Evolutionary conservation across 768 basidiomycete species (phyloP).

Genomic region (Trametes villosa): DNA sequence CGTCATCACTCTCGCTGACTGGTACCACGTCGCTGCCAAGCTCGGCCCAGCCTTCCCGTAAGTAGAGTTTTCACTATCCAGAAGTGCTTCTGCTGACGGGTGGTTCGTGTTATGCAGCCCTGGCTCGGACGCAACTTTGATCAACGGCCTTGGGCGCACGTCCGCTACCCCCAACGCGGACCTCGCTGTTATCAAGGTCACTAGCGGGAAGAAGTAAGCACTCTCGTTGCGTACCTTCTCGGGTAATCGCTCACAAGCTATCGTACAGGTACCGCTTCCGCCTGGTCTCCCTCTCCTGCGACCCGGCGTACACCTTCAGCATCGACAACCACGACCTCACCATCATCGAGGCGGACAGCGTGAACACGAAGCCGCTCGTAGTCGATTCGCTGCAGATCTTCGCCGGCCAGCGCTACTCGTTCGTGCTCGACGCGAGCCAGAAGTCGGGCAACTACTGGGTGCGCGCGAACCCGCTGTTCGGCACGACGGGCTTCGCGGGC

Average conservation of each 20-base stretch:
- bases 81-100: too few relatives aligned
- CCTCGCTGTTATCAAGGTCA: constrained; percentile 32
- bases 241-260: constrained; percentile 8
- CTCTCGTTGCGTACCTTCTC: neutral
- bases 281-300: constrained; percentile 48
- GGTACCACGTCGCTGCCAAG: constrained; percentile 24
- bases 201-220: constrained; percentile 23
- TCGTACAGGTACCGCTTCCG: constrained; percentile 40
- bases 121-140: constrained; percentile 41
- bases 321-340: constrained; percentile 51
- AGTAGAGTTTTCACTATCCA: neutral
- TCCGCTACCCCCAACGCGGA: constrained; percentile 37
- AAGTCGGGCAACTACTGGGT: constrained; percentile 45
- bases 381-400: constrained; percentile 48
- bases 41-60: constrained; percentile 9
- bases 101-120: constrained; percentile 17
- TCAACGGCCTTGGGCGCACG: constrained; percentile 54
- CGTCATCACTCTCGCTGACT: constrained; percentile 34
- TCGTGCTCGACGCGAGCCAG: constrained; percentile 45
- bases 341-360: constrained; percentile 52
- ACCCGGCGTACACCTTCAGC: constrained; percentile 46
- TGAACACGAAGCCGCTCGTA: constrained; percentile 41
- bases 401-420: constrained; percentile 40
- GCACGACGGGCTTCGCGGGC: neutral
- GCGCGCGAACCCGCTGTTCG: constrained; percentile 23